A percentile compares a stretch with the other conserved stretches of the same genome.
phyloP scores from a whole-genome alignment of 495 filamentous ascomycete species.

The Letharia lupina region DNA sequence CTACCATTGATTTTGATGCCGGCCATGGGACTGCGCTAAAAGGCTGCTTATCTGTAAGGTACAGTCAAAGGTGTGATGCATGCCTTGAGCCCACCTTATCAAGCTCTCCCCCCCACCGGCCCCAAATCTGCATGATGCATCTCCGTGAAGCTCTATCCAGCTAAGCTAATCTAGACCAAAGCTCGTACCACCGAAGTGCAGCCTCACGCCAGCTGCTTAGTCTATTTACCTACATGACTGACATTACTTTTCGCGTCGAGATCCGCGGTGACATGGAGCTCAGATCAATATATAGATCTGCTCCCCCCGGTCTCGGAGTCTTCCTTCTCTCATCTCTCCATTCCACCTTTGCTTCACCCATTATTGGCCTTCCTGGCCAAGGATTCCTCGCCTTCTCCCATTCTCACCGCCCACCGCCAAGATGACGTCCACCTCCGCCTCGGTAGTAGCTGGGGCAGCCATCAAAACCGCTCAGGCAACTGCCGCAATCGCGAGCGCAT shows the following conservation, averaged over 20 bases:
- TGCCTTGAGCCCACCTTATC: constrained; percentile 6
- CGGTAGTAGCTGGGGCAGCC: constrained; percentile 6
- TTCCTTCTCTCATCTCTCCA: not conserved
- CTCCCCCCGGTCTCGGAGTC: not conserved
- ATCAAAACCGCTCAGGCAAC: constrained; percentile 12
- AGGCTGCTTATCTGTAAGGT: constrained; percentile 17
- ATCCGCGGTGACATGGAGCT: not conserved
- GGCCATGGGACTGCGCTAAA: not conserved
- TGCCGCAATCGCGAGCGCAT: constrained; percentile 12
- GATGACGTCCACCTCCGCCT: constrained; percentile 10
- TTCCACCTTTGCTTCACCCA: not conserved
- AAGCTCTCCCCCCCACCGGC: not conserved
- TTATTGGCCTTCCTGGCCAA: constrained; percentile 10
- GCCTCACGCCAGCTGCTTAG: not conserved
- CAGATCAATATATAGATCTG: constrained; percentile 3
- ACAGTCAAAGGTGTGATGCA: constrained; percentile 12
- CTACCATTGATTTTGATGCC: not conserved
- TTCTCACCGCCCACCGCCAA: not conserved
- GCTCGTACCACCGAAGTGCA: not conserved
- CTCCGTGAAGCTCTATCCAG: not conserved
- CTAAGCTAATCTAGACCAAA: constrained; percentile 12
- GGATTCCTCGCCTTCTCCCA: not conserved
- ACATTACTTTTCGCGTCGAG: not conserved
- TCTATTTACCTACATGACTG: not conserved
- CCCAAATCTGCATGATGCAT: not conserved